These are phyloP conservation scores for Pulicaria dysenterica DNA, from an alignment of 129 eudicot species.

Conservation along the genomic window DNA sequence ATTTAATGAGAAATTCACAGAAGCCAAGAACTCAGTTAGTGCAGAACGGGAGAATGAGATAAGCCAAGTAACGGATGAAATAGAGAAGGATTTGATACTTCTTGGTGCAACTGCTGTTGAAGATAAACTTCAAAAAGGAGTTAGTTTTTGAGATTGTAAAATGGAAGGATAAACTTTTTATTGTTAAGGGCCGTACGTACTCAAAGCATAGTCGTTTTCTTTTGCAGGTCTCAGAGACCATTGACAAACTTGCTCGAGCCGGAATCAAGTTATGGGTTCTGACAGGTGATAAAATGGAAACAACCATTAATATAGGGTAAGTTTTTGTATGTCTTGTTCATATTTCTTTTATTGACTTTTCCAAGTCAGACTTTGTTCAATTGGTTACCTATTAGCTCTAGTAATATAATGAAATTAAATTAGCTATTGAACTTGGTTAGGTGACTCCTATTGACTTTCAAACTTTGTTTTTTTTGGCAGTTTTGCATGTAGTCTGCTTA, in stretches of 20 bases:
- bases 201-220: conserved; percentile 6
- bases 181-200: neutral
- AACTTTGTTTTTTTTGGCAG: conserved; percentile 28
- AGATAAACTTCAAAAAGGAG: conserved; percentile 76
- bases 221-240: conserved; percentile 63
- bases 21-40: conserved; percentile 55
- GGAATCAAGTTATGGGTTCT: conserved; percentile 69
- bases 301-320: conserved; percentile 60
- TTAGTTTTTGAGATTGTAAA: conserved; percentile 25
- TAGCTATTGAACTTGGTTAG: conserved; percentile 1
- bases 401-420: neutral
- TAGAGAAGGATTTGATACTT: conserved; percentile 67
- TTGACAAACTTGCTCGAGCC: conserved; percentile 74
- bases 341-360: conserved; percentile 19
- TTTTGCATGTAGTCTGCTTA: conserved; percentile 56
- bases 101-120: conserved; percentile 80
- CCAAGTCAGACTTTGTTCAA: conserved; percentile 14
- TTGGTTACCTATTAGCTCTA: neutral
- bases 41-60: conserved; percentile 57
- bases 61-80: conserved; percentile 46
- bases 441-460: neutral
- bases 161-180: neutral
- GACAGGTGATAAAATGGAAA: conserved; percentile 65
- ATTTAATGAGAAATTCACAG: conserved; percentile 43
- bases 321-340: conserved; percentile 3